These are phyloP conservation scores for Forsythia suspensa DNA, from an alignment of 257 asterid genomes.

Conservation along the genomic window DNA sequence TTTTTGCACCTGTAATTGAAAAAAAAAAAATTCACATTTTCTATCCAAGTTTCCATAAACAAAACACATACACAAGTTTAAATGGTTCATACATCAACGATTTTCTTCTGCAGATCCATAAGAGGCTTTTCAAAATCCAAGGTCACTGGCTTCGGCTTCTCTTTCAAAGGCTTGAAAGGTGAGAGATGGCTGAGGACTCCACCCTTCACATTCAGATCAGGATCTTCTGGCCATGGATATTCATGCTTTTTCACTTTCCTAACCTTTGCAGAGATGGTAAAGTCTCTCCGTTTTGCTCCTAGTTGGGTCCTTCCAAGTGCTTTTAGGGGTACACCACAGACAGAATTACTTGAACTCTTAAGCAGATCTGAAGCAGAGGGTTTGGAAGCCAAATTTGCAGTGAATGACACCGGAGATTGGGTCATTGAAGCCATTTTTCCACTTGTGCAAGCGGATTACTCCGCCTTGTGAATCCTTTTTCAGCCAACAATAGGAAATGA, in stretches of 20 bases:
- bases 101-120: constrained; percentile 72
- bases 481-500: constrained; percentile 8
- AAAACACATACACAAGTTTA: neutral
- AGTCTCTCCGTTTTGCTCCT: constrained; percentile 53
- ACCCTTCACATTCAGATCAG: constrained; percentile 87
- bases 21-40: constrained; percentile 15
- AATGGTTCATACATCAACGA: constrained; percentile 57
- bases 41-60: neutral
- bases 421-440: constrained; percentile 58
- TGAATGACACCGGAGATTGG: constrained; percentile 56
- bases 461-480: constrained; percentile 13
- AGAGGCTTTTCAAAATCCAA: constrained; percentile 94
- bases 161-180: constrained; percentile 88
- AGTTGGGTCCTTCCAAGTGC: constrained; percentile 58
- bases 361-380: constrained; percentile 75
- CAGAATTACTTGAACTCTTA: constrained; percentile 63
- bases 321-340: constrained; percentile 67
- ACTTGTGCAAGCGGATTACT: constrained; percentile 24
- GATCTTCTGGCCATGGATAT: constrained; percentile 82
- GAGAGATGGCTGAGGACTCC: constrained; percentile 89
- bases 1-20: constrained; percentile 66
- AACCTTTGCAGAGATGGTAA: constrained; percentile 60
- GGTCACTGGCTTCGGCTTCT: constrained; percentile 88
- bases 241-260: constrained; percentile 74
- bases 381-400: constrained; percentile 56